These are phyloP conservation scores for Aegilops tauschii DNA, from an alignment of 176 grass and related monocot genomes.

Conservation along the genomic window DNA sequence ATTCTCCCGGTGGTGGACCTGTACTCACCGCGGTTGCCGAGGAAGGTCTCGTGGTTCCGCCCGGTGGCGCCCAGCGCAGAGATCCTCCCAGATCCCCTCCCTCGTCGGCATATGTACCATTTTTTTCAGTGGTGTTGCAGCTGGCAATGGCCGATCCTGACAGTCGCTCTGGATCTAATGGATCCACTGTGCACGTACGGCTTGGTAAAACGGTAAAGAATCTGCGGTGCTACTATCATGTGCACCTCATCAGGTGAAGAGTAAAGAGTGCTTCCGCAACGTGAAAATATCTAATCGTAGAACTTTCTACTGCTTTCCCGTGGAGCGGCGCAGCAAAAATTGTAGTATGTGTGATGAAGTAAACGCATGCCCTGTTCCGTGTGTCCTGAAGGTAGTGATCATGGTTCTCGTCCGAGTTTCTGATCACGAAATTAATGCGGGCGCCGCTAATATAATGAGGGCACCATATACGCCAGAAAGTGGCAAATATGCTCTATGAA, in stretches of 20 bases:
- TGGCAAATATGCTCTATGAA: not conserved
- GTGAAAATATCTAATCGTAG: not conserved
- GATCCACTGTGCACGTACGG: not conserved
- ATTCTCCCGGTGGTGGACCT: too few relatives aligned
- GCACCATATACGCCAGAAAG: not conserved
- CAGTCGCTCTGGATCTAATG: not conserved
- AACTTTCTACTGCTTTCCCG: too few relatives aligned
- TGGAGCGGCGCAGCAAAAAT: too few relatives aligned
- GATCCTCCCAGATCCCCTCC: too few relatives aligned
- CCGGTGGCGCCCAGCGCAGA: too few relatives aligned
- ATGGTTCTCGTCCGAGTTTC: not conserved
- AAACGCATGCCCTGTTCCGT: too few relatives aligned
- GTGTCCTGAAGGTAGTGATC: too few relatives aligned
- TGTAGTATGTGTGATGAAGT: too few relatives aligned
- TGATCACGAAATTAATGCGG: not conserved
- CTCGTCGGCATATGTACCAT: too few relatives aligned
- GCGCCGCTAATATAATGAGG: not conserved
- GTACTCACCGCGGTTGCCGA: too few relatives aligned
- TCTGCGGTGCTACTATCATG: not conserved
- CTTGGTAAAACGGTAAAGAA: conserved; percentile 12
- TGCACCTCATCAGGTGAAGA: too few relatives aligned
- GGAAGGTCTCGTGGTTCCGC: too few relatives aligned
- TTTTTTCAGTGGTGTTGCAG: not conserved
- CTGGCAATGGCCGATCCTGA: not conserved
- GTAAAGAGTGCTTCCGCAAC: not conserved